Percentiles rank a stretch among this genome's conserved stretches.
phyloP scores from a whole-genome alignment of 1,284 basidiomycete genomes.

The Grifola frondosa region DNA sequence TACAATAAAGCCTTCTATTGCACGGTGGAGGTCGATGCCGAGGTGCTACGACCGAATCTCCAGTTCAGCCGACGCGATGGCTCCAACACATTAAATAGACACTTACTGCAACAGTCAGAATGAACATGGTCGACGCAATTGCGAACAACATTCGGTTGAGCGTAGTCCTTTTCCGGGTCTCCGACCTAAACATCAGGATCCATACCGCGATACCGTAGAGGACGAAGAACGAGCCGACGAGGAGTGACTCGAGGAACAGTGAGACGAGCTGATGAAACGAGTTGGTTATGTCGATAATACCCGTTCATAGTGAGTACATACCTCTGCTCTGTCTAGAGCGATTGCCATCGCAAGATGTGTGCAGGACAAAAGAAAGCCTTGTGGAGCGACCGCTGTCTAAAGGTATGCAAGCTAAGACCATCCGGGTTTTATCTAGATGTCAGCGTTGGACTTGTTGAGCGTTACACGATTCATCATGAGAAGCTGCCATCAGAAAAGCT shows the following conservation, averaged over 20 bases:
- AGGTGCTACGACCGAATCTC: constrained; percentile 9
- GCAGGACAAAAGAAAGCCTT: too few relatives aligned
- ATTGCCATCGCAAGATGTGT: too few relatives aligned
- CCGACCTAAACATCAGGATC: constrained; percentile 11
- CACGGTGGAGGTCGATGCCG: constrained; percentile 9
- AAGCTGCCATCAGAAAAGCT: too few relatives aligned
- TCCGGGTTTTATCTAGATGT: too few relatives aligned
- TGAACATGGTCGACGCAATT: constrained; percentile 11
- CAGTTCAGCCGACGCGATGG: not conserved
- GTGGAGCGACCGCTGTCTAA: too few relatives aligned
- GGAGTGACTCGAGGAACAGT: constrained; percentile 10
- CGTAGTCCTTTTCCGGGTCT: not conserved
- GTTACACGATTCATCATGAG: too few relatives aligned
- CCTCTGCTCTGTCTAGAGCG: too few relatives aligned
- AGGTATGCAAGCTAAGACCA: too few relatives aligned
- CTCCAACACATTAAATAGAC: not conserved
- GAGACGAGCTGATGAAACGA: constrained; percentile 14
- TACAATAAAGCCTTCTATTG: constrained; percentile 6
- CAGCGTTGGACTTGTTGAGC: too few relatives aligned
- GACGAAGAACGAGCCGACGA: constrained; percentile 13
- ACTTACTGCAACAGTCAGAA: constrained; percentile 12
- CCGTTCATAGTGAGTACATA: too few relatives aligned
- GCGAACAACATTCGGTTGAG: constrained; percentile 10
- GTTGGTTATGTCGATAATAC: too few relatives aligned
- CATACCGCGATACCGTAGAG: constrained; percentile 16